Base-by-base conservation (phyloP, 2,329 filamentous ascomycete species). In the Fonsecaea pedrosoi region DNA sequence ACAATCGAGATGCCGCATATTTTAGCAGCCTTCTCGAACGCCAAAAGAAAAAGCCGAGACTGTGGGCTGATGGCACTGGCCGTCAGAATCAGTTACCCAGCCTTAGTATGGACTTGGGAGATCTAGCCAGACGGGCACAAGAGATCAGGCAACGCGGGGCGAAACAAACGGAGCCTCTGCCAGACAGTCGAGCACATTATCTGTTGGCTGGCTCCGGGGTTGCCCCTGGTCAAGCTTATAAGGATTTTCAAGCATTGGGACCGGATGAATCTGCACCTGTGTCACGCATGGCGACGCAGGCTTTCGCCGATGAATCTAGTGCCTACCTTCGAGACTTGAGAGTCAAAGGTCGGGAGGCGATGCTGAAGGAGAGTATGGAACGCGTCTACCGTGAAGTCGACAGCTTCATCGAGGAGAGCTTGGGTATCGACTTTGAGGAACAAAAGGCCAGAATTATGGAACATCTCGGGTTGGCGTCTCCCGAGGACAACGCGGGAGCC, bases 361-460 rank as follows among this genome's bases (percentile, higher is more conserved):
- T 97, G 87, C 94, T 97, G 73, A 87, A 91, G 38, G 93, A 97
- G 77, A 92, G 92, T n/a, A 83, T 98, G 68, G 90, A 94, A 74
- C 89, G 94, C 74, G 95, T 94, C 3, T 90, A 94, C 67, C 88
- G 89, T 64, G 95, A 98, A 75, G 98, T 99, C 77, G 94, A 99
- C 77, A 86, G 87, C 68, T 98, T 97, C 77, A 84, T 99, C 64
- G 94, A 98, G 77, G 94, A 97, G 74, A 96, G 96, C 75, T 89
- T 98, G 58, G 92, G 93, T 35, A 90, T 96, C 82, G 93, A 98
- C 77, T 98, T 95, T 94, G 94, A 97, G 73, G 90, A 91, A 15
- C 94, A 98, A 81, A 90, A 94, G 69, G 92, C 91, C 78, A 89
- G 89, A 71, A 97, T 99, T 70, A 98, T 97, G 79, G 89, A 97